These are phyloP conservation scores for Mortierella polycephala DNA, from an alignment of 371 early-diverging fungal genomes.

Conservation along the genomic window DNA sequence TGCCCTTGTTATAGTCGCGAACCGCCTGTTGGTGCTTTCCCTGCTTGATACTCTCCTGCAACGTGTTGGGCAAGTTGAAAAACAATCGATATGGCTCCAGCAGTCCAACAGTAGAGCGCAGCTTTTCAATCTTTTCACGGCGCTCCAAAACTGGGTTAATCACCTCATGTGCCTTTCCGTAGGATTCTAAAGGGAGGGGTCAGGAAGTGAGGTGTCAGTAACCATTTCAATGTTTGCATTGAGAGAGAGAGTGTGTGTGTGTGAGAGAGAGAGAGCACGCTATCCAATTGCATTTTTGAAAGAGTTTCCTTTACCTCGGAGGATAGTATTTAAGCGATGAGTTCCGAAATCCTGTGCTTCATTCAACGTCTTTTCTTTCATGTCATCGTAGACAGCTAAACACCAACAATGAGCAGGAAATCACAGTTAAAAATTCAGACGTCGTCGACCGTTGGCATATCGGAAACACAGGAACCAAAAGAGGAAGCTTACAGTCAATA, in stretches of 20 bases:
- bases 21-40: conserved; percentile 92
- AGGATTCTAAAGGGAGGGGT: conserved; percentile 60
- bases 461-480: neutral
- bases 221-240: too few species aligned
- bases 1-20: conserved; percentile 96
- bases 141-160: conserved; percentile 92
- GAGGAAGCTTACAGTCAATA: conserved; percentile 77
- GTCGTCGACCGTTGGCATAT: neutral
- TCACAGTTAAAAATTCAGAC: neutral
- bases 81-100: conserved; percentile 94
- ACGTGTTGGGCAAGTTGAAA: conserved; percentile 90
- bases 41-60: conserved; percentile 84
- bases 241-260: too few species aligned
- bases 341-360: conserved; percentile 86
- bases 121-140: conserved; percentile 86
- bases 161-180: conserved; percentile 77
- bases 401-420: neutral
- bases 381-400: conserved; percentile 86
- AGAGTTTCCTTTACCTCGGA: conserved; percentile 62
- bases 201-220: neutral
- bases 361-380: conserved; percentile 85
- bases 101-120: conserved; percentile 88
- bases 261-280: too few species aligned
- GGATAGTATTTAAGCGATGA: conserved; percentile 64
- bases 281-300: conserved; percentile 33